Conservation (phyloP, 208 protist genomes). For the Trypanosoma lewisi region DNA sequence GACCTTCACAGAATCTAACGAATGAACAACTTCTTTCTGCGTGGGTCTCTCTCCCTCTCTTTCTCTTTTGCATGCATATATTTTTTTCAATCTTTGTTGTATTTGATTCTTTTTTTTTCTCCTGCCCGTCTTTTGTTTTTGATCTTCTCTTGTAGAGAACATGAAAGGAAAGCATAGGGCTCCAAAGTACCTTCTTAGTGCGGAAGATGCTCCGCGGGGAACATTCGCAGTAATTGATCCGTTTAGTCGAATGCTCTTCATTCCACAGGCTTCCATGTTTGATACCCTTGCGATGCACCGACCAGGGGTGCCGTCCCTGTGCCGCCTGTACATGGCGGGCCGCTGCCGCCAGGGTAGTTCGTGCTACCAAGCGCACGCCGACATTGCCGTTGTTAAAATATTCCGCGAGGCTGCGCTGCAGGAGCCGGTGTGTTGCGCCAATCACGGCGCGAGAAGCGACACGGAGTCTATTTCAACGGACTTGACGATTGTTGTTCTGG, state of each 20-base stretch:
- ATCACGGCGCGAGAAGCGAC: conserved; percentile 50
- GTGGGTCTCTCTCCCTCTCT: not conserved
- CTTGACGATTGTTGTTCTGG: conserved; percentile 8
- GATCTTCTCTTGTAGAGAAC: conserved; percentile 16
- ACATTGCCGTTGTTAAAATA: conserved; percentile 35
- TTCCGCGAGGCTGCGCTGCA: conserved; percentile 59
- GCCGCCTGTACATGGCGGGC: conserved; percentile 68
- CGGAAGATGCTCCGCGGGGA: conserved; percentile 40
- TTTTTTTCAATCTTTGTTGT: conserved; percentile 4
- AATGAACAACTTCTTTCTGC: too few species aligned
- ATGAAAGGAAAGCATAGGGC: conserved; percentile 31
- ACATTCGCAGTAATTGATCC: conserved; percentile 84
- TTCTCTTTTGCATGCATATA: conserved; percentile 3
- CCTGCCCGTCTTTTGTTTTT: conserved; percentile 4
- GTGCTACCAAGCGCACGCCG: conserved; percentile 79
- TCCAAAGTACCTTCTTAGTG: conserved; percentile 58
- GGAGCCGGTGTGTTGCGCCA: conserved; percentile 70
- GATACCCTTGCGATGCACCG: conserved; percentile 79
- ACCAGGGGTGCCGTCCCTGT: conserved; percentile 75
- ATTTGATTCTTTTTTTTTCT: conserved; percentile 8
- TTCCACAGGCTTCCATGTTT: conserved; percentile 56
- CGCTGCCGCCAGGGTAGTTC: conserved; percentile 75
- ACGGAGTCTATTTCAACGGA: conserved; percentile 20
- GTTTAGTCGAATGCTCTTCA: conserved; percentile 68
- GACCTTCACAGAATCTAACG: too few species aligned